A percentile compares a stretch with the other conserved stretches of the same genome.
Conservation (phyloP, 176 grass and related monocot species). For the Rhynchospora breviuscula region DNA sequence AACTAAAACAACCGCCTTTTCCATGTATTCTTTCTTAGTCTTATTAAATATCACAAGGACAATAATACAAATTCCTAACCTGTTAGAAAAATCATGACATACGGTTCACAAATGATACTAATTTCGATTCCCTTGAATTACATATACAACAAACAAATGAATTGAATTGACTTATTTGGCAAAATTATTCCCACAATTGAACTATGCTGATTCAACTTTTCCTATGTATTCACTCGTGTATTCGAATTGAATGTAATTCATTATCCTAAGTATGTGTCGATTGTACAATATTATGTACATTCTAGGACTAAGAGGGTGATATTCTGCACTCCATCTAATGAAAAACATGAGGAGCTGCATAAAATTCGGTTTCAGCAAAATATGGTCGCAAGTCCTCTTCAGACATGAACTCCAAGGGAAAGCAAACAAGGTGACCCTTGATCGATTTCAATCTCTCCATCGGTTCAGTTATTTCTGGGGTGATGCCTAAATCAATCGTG, state of each 20-base stretch:
- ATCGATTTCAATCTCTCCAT: constrained; percentile 41
- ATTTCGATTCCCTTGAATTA: constrained; percentile 2
- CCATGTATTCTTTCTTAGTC: too few species aligned
- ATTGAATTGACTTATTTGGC: constrained; percentile 18
- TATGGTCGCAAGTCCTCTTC: constrained; percentile 69
- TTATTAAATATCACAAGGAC: neutral
- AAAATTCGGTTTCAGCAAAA: constrained; percentile 61
- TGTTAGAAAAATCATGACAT: neutral
- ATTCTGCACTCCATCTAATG: constrained; percentile 35
- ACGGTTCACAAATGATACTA: neutral
- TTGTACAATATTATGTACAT: constrained; percentile 45
- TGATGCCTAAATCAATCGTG: constrained; percentile 64
- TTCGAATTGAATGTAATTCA: constrained; percentile 19
- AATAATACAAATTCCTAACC: neutral
- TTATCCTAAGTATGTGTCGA: constrained; percentile 26
- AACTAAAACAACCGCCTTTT: too few species aligned
- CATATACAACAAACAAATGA: neutral
- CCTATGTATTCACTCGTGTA: constrained; percentile 12
- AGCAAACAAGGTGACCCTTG: constrained; percentile 57
- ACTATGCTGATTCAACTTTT: constrained; percentile 28
- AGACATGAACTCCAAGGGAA: constrained; percentile 73
- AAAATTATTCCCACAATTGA: constrained; percentile 1
- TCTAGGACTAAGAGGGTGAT: constrained; percentile 7
- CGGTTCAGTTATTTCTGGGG: constrained; percentile 31
- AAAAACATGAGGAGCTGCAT: constrained; percentile 60